Evolutionary conservation across 1,284 basidiomycete genomes (phyloP).

Genomic region (Afroboletus lepidellus): DNA sequence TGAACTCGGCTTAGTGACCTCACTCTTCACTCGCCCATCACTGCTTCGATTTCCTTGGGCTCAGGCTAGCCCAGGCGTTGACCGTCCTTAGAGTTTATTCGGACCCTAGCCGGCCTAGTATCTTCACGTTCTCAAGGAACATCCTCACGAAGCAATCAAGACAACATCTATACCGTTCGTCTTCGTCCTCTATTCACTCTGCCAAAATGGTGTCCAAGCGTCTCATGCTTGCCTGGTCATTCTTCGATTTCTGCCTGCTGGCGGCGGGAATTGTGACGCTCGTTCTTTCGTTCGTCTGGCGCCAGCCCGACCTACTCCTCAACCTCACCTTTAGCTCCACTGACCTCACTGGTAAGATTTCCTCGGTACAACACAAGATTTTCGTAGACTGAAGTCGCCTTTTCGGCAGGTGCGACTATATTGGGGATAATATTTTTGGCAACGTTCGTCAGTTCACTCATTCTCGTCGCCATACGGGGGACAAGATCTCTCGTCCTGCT

Average conservation of each 20-base stretch:
- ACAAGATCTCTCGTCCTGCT: slow-evolving; percentile 65
- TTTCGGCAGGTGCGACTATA: slow-evolving; percentile 58
- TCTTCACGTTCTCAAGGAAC: slow-evolving; percentile 25
- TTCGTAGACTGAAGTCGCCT: neutral
- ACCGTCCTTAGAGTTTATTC: slow-evolving; percentile 21
- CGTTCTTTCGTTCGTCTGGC: slow-evolving; percentile 69
- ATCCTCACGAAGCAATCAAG: slow-evolving; percentile 9
- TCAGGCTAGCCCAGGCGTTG: slow-evolving; percentile 31
- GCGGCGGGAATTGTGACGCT: slow-evolving; percentile 64
- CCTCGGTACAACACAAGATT: neutral
- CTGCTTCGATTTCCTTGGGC: slow-evolving; percentile 3
- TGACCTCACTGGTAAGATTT: slow-evolving; percentile 58
- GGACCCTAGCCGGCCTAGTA: slow-evolving; percentile 29
- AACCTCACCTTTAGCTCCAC: slow-evolving; percentile 62
- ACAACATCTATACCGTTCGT: neutral
- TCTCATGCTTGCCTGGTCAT: slow-evolving; percentile 68
- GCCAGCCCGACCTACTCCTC: slow-evolving; percentile 58
- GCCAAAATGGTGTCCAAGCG: slow-evolving; percentile 63
- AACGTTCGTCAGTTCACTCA: slow-evolving; percentile 68
- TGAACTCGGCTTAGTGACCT: neutral
- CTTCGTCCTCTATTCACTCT: neutral
- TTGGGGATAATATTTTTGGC: slow-evolving; percentile 67
- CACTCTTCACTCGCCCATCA: neutral
- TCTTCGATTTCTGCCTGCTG: slow-evolving; percentile 67
- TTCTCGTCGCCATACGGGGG: slow-evolving; percentile 67